phyloP scores from a whole-genome alignment of 257 asterid genomes.

The Fraxinus americana region DNA sequence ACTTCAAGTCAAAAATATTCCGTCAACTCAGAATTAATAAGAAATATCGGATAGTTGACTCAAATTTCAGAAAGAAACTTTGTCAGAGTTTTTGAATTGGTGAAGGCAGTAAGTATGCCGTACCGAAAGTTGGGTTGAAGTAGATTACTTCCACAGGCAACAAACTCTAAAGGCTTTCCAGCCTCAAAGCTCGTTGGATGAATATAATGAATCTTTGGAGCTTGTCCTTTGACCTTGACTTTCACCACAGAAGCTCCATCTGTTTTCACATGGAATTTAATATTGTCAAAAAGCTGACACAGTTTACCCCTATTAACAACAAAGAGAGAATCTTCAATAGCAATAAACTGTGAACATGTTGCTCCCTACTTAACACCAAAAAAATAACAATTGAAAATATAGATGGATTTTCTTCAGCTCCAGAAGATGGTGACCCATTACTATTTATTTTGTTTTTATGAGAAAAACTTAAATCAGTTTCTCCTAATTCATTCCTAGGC shows the following conservation, averaged over 20 bases:
- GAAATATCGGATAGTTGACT: background rate
- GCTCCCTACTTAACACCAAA: background rate
- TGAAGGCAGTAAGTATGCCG: constrained; percentile 2
- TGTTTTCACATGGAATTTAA: constrained; percentile 38
- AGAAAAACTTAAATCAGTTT: background rate
- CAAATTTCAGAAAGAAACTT: background rate
- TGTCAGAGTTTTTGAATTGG: background rate
- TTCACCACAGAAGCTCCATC: constrained; percentile 66
- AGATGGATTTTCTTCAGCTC: background rate
- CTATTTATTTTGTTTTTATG: background rate
- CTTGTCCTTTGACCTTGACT: constrained; percentile 57
- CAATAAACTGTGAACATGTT: background rate
- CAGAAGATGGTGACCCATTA: background rate
- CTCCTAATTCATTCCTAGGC: background rate
- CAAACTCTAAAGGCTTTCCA: constrained; percentile 86
- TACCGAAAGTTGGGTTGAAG: constrained; percentile 86
- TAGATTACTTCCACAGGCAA: constrained; percentile 82
- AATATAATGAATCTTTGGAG: constrained; percentile 78
- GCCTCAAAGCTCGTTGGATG: constrained; percentile 88
- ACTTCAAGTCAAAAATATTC: background rate
- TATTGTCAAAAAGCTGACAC: constrained; percentile 19
- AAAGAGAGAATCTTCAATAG: constrained; percentile 2
- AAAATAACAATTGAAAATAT: background rate
- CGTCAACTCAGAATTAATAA: background rate
- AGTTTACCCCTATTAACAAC: background rate